Evolutionary conservation across 331 rosid genomes (phyloP).

Genomic region (Phaseolus coccineus): DNA sequence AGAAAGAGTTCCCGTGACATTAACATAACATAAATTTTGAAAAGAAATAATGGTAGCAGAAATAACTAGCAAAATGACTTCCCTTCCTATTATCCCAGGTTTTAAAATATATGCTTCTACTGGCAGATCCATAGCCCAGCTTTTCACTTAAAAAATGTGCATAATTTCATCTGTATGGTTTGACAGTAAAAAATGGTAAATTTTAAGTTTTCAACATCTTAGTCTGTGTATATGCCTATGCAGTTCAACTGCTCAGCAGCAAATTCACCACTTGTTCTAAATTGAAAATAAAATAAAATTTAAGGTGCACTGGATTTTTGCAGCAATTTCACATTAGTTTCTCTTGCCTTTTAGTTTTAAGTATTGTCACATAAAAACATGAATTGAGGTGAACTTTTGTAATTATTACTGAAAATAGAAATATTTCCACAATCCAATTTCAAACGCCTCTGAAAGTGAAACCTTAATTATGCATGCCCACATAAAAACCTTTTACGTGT

Average conservation of each 20-base stretch:
- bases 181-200: not conserved
- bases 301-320: not conserved
- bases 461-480: not conserved
- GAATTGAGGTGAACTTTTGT: not conserved
- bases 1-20: conserved; percentile 33
- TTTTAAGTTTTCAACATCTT: not conserved
- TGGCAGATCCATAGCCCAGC: not conserved
- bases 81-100: not conserved
- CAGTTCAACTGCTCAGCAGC: not conserved
- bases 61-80: not conserved
- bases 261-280: conserved; percentile 3
- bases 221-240: not conserved
- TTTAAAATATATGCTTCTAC: not conserved
- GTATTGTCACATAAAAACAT: not conserved
- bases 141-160: not conserved
- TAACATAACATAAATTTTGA: conserved; percentile 7
- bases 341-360: not conserved
- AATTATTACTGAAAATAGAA: conserved; percentile 1
- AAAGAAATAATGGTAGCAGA: not conserved
- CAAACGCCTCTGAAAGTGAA: conserved; percentile 9
- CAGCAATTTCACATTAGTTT: not conserved
- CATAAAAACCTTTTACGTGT: not conserved
- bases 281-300: not conserved
- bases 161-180: not conserved
- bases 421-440: not conserved